Base-by-base conservation (phyloP, 441 rosid genomes). In the Euphorbia schlechtendalii region DNA sequence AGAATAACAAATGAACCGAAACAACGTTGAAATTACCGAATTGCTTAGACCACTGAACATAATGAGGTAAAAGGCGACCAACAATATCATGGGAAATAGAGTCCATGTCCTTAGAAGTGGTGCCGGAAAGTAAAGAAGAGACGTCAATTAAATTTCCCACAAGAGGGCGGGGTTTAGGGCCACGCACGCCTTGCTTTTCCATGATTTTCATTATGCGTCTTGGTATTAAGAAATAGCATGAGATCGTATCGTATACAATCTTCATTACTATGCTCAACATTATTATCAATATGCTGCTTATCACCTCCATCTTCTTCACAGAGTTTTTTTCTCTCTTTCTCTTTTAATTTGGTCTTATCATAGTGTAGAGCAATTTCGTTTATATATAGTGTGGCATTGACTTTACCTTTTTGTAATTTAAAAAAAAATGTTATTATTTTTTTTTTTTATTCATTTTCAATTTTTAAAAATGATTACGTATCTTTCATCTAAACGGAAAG, bases 101-200 rank as follows among this genome's bases (percentile, higher is more conserved):
- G 25, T 81, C 81, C 81, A 84, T 81, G 70, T 85, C 90, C 3
- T 63, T 60, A 65, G 96, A 74, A 74, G 87, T 77, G 0, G 98
- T 80, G 20, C 74, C 67, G 40, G 96, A 79, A 58, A 86, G 72
- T 22, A 90, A 78, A 17, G 83, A 58, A 58, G 83, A 74, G 73
- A 86, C 76, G 32, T 90, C 92, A 20, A 73, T 34, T 69, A 93
- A 80, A 89, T 90, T 90, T 22, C 97, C 97, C 20, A 82, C 80
- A 11, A 93, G 78, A 53, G 77, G 80, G 32, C 85, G 80, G 24
- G 97, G 91, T 28, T 74, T 74, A 5, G 98, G 98, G 53, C 98
- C 98, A 76, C 76, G 82, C 73, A 93, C 89, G 2, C 95, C 98
- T 84, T 93, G 98, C 77, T 74, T 79, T 59, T 70, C 86, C 97